Conservation (phyloP, 2,329 filamentous ascomycete species). For the Metarhizium sp. region DNA sequence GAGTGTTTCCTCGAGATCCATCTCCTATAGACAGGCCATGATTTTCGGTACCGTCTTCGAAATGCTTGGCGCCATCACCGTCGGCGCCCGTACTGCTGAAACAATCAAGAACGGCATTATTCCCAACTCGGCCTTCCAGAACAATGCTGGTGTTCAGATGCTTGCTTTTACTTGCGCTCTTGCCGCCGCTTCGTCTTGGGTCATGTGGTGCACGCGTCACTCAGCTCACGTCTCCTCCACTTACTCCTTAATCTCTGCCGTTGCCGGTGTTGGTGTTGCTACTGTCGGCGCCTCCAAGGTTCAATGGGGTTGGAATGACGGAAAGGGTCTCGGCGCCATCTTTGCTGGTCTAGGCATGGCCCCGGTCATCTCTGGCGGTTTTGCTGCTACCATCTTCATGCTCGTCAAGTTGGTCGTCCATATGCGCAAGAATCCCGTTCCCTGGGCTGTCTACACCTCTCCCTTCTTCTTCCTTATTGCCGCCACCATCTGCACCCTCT, state of each 20-base stretch:
- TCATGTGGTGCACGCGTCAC: conserved; percentile 69
- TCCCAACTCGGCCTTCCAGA: conserved; percentile 44
- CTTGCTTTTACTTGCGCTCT: conserved; percentile 55
- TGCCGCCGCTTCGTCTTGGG: conserved; percentile 57
- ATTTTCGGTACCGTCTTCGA: conserved; percentile 56
- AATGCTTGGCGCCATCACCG: conserved; percentile 54
- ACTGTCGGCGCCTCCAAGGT: conserved; percentile 51
- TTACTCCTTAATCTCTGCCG: conserved; percentile 57
- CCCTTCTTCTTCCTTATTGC: conserved; percentile 73
- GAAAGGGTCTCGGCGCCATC: conserved; percentile 62
- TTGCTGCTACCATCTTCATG: conserved; percentile 59
- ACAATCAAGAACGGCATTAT: conserved; percentile 75
- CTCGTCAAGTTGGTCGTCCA: conserved; percentile 59
- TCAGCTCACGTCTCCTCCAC: conserved; percentile 63
- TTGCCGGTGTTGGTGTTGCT: conserved; percentile 59
- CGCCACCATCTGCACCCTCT: conserved; percentile 64
- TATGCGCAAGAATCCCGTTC: conserved; percentile 59
- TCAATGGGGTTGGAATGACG: conserved; percentile 60
- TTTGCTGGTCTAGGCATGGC: conserved; percentile 65
- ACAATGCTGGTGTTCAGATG: conserved; percentile 57
- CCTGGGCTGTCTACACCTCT: conserved; percentile 63
- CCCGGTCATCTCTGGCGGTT: conserved; percentile 54
- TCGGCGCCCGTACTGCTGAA: conserved; percentile 58
- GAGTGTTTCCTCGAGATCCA: conserved; percentile 65
- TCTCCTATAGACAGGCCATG: conserved; percentile 61